Base-by-base conservation (phyloP, 176 grass and related monocot species). In the Typha latifolia region DNA sequence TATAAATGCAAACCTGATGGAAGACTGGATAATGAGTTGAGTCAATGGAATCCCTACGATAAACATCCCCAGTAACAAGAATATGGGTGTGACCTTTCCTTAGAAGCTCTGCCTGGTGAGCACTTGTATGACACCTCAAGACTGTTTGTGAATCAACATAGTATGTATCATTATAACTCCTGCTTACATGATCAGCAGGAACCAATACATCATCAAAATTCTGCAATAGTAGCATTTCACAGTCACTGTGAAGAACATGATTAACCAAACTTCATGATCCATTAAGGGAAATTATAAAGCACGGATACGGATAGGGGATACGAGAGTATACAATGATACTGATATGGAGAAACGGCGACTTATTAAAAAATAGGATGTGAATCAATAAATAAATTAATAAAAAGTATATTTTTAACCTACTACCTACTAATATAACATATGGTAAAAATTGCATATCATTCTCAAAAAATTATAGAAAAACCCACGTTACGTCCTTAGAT, bases 121-220 rank as follows among this genome's bases (percentile, higher is more conserved):
- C 91, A 18, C 87, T 91, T 50, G 91, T 96, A 67, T 96, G 91
- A 32, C 84, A 95, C 73, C 83, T 86, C 73, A 90, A 72, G 70
- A 87, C 84, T n/a, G 80, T 84, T 65, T 90, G 81, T 49, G 72
- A 61, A 32, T 91, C 80, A 68, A 96, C 87, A 77, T 96, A 96
- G 66, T 96, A 96, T 16, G 91, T 96, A 49, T 96, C 91, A 76
- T 96, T 91, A 77, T 96, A 96, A 74, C 87, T 96, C 79, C 91
- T 77, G 56, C 91, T 96, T 27, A 96, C 77, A 74, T 96, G 91
- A 55, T 91, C 87, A 70, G 87, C 67, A 57, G 91, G 91, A 31
- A 96, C 91, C 80, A 96, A 76, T 37, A 91, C 87, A 71, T 91
- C 91, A 64, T 96, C 91, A 55, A 96, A 96, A 72, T 96, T 96